phyloP scores from a whole-genome alignment of 768 basidiomycete species.

The Serendipita indica region DNA sequence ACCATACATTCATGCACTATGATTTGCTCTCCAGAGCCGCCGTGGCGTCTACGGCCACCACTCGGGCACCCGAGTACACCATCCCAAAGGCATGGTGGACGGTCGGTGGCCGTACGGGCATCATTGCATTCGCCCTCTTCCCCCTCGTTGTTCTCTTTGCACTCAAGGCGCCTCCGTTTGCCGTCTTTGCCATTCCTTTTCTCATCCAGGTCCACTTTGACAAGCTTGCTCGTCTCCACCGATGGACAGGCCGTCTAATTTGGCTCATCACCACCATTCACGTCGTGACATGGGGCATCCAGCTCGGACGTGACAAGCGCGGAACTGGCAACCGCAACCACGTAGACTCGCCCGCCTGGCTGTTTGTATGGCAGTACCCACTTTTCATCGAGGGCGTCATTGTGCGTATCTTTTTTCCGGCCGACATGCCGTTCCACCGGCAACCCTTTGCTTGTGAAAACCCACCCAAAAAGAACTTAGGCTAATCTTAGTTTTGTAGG shows the following conservation, averaged over 20 bases:
- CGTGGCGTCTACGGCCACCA: constrained; percentile 23
- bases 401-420: constrained; percentile 23
- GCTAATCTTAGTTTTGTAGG: constrained; percentile 28
- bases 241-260: constrained; percentile 54
- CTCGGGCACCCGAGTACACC: constrained; percentile 37
- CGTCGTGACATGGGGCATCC: constrained; percentile 52
- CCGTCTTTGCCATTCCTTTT: constrained; percentile 48
- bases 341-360: constrained; percentile 19
- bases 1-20: constrained; percentile 7
- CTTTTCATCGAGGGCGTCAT: constrained; percentile 48
- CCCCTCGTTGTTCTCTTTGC: constrained; percentile 58
- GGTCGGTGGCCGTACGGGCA: constrained; percentile 45
- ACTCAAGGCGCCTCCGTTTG: constrained; percentile 57
- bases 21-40: constrained; percentile 17
- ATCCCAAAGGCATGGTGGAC: constrained; percentile 62
- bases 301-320: constrained; percentile 40
- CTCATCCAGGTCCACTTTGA: constrained; percentile 56
- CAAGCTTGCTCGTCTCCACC: constrained; percentile 57
- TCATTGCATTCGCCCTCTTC: constrained; percentile 56
- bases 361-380: constrained; percentile 41
- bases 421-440: constrained; percentile 2
- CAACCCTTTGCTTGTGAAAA: background rate
- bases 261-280: constrained; percentile 50
- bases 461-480: too few species aligned
- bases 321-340: constrained; percentile 24